Percentiles rank a stretch among this genome's conserved stretches.
phyloP scores from a whole-genome alignment of 176 grass and related monocot species.

The Phragmites australis region DNA sequence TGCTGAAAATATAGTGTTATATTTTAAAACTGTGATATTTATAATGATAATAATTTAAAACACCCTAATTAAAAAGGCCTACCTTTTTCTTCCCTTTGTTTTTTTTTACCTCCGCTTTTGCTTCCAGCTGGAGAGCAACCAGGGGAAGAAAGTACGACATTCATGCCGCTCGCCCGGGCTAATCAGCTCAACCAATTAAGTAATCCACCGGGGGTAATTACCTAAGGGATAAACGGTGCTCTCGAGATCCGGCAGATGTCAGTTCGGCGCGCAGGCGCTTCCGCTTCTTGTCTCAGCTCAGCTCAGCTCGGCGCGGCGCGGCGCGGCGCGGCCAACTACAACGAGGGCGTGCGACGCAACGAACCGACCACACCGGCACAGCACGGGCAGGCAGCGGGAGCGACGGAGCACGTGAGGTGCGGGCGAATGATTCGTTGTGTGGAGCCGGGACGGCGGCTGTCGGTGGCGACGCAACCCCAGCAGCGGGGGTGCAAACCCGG shows the following conservation, averaged over 20 bases:
- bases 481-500: too few species aligned
- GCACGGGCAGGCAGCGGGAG: neutral
- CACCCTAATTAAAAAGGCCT: neutral
- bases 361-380: neutral
- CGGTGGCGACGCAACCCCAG: constrained; percentile 41
- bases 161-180: neutral
- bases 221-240: neutral
- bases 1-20: too few species aligned
- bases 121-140: constrained; percentile 33
- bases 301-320: neutral
- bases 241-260: constrained; percentile 34
- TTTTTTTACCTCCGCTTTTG: neutral
- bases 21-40: too few species aligned
- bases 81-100: neutral
- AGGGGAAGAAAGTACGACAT: constrained; percentile 4
- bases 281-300: neutral
- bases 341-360: neutral
- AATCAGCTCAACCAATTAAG: neutral
- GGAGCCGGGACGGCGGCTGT: constrained; percentile 38
- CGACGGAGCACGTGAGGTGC: constrained; percentile 43
- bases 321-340: neutral
- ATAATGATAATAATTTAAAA: too few species aligned
- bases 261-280: neutral
- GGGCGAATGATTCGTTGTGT: constrained; percentile 46
- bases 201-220: neutral